A percentile compares a stretch with the other conserved stretches of the same genome.
Evolutionary conservation across 164 flowering plant species (phyloP).

Genomic region (Pachysandra terminalis): DNA sequence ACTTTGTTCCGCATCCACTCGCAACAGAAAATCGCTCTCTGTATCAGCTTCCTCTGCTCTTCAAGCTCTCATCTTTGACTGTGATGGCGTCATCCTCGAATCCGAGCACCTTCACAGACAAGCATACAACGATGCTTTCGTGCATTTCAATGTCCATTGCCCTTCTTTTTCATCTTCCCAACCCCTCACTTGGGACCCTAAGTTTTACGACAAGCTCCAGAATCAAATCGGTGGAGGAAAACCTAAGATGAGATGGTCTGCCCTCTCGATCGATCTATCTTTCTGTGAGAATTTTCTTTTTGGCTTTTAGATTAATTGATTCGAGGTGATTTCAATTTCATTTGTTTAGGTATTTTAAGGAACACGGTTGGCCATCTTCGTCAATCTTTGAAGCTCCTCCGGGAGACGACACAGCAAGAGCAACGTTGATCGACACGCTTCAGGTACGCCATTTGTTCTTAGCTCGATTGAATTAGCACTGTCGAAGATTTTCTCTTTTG

Average conservation of each 20-base stretch:
- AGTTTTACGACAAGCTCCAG: conserved; percentile 90
- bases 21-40: conserved; percentile 1
- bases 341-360: conserved; percentile 80
- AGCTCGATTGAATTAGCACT: neutral
- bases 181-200: conserved; percentile 65
- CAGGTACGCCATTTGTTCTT: conserved; percentile 41
- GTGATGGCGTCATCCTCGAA: conserved; percentile 93
- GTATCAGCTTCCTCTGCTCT: conserved; percentile 32
- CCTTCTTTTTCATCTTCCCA: conserved; percentile 34
- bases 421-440: conserved; percentile 66
- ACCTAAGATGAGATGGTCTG: conserved; percentile 94
- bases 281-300: neutral
- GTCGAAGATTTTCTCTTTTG: neutral
- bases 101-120: conserved; percentile 92
- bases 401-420: conserved; percentile 51
- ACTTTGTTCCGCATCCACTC: neutral
- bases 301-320: neutral
- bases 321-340: neutral
- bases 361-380: conserved; percentile 90
- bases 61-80: conserved; percentile 86
- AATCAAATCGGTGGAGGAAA: conserved; percentile 92
- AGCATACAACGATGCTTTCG: conserved; percentile 90
- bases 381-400: conserved; percentile 61
- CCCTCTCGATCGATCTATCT: conserved; percentile 1
- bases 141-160: conserved; percentile 75